These are phyloP conservation scores for Geotrichum candidum DNA, from an alignment of 1,139 yeast species.

Conservation along the genomic window DNA sequence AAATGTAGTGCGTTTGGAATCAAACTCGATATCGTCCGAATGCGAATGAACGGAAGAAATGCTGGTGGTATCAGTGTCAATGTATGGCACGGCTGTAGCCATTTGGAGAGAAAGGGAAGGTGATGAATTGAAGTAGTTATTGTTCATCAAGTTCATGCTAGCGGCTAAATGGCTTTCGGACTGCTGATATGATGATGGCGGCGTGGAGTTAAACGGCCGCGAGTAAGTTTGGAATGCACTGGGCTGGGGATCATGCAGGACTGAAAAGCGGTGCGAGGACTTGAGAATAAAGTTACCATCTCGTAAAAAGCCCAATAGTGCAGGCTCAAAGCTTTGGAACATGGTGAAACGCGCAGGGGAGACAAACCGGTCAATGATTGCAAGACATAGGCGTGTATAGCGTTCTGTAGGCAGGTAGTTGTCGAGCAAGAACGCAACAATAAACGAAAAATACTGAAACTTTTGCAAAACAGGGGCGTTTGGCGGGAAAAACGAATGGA, in stretches of 20 bases:
- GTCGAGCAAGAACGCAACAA: slow-evolving; percentile 25
- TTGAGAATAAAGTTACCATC: slow-evolving; percentile 26
- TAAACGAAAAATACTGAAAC: slow-evolving; percentile 30
- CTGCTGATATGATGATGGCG: slow-evolving; percentile 24
- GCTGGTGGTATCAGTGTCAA: slow-evolving; percentile 6
- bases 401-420: slow-evolving; percentile 19
- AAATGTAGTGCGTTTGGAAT: slow-evolving; percentile 20
- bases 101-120: slow-evolving; percentile 16
- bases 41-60: slow-evolving; percentile 1
- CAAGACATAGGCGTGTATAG: slow-evolving; percentile 24
- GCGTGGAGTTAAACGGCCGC: slow-evolving; percentile 14
- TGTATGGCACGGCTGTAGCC: slow-evolving; percentile 13
- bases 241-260: slow-evolving; percentile 12
- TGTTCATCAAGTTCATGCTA: not conserved
- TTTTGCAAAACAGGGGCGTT: slow-evolving; percentile 24
- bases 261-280: slow-evolving; percentile 4
- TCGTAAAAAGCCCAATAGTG: slow-evolving; percentile 25
- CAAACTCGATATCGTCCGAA: slow-evolving; percentile 15
- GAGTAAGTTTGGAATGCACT: slow-evolving; percentile 1
- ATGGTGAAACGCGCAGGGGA: slow-evolving; percentile 21
- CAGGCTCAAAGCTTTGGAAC: slow-evolving; percentile 22
- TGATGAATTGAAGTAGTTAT: slow-evolving; percentile 6
- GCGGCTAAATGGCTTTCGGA: slow-evolving; percentile 26
- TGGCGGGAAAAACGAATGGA: slow-evolving; percentile 30
- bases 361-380: slow-evolving; percentile 20